phyloP scores from a whole-genome alignment of 805 yeast species.

The Saccharomyces kudriavzevii region DNA sequence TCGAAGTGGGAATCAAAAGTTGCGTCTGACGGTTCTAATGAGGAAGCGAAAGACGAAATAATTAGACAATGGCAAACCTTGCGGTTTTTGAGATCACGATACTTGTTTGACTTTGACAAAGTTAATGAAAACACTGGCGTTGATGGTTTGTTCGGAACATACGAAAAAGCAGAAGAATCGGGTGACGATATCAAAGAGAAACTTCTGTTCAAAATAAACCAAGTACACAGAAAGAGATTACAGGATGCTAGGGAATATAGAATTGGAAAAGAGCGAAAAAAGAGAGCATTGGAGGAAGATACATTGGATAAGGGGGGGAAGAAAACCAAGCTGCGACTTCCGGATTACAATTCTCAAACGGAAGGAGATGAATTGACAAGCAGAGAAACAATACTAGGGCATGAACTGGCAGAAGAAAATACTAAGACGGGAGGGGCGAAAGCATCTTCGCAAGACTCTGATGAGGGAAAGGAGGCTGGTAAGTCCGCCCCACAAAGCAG shows the following conservation, averaged over 20 bases:
- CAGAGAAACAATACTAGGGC: neutral
- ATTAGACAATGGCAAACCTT: slow-evolving; percentile 37
- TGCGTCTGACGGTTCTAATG: slow-evolving; percentile 5
- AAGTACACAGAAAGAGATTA: slow-evolving; percentile 15
- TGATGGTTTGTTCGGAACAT: slow-evolving; percentile 32
- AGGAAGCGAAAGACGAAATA: slow-evolving; percentile 10
- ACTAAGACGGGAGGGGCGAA: neutral
- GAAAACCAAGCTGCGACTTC: slow-evolving; percentile 5
- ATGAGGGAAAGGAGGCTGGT: neutral
- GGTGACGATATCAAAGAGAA: slow-evolving; percentile 5
- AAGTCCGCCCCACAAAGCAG: neutral
- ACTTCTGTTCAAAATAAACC: slow-evolving; percentile 8
- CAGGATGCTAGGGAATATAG: slow-evolving; percentile 17
- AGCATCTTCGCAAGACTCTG: neutral
- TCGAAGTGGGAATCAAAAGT: slow-evolving; percentile 8
- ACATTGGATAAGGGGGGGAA: slow-evolving; percentile 4
- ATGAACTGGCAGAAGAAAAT: neutral
- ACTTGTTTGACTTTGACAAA: slow-evolving; percentile 32
- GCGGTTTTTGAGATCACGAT: slow-evolving; percentile 33
- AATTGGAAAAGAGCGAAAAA: slow-evolving; percentile 8
- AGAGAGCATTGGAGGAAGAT: slow-evolving; percentile 14
- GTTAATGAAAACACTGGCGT: slow-evolving; percentile 32
- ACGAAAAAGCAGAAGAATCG: slow-evolving; percentile 8
- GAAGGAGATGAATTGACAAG: neutral
- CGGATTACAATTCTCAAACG: neutral